Conservation (phyloP, 495 filamentous ascomycete species). For the Diplogelasinospora grovesii region DNA sequence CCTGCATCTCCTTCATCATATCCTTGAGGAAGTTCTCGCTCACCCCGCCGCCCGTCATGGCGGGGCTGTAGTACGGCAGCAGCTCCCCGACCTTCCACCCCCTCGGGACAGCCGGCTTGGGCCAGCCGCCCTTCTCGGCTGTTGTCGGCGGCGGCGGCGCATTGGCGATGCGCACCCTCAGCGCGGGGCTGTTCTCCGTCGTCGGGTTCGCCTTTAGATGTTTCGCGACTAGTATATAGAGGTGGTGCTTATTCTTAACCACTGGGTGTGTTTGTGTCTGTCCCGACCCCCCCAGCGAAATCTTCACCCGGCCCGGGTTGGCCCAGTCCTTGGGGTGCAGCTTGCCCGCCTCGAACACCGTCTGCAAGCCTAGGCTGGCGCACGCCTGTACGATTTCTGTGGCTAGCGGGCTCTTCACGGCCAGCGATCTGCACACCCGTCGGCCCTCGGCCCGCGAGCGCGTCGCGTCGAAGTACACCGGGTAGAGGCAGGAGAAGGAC, state of each 20-base stretch:
- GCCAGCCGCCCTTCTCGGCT: conserved; percentile 56
- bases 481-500: conserved; percentile 83
- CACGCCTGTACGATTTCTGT: conserved; percentile 84
- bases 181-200: conserved; percentile 56
- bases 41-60: conserved; percentile 87
- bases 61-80: conserved; percentile 78
- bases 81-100: conserved; percentile 89
- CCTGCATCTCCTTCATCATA: conserved; percentile 92
- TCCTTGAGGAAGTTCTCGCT: conserved; percentile 96
- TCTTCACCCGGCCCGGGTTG: conserved; percentile 84
- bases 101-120: conserved; percentile 67
- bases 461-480: conserved; percentile 80
- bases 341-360: conserved; percentile 85
- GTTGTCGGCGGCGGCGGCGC: conserved; percentile 28
- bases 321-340: conserved; percentile 95
- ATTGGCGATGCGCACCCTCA: conserved; percentile 63
- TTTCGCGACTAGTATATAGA: conserved; percentile 68
- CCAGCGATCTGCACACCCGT: conserved; percentile 61
- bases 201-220: conserved; percentile 71
- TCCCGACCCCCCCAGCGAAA: conserved; percentile 57
- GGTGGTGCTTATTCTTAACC: conserved; percentile 85
- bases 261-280: conserved; percentile 1
- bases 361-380: conserved; percentile 60
- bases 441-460: conserved; percentile 73
- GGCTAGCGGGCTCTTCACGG: conserved; percentile 80